Evolutionary conservation across 1,139 yeast genomes (phyloP), one percentile per base, ranked within the genome.

Genomic region (Scheffersomyces titani): DNA sequence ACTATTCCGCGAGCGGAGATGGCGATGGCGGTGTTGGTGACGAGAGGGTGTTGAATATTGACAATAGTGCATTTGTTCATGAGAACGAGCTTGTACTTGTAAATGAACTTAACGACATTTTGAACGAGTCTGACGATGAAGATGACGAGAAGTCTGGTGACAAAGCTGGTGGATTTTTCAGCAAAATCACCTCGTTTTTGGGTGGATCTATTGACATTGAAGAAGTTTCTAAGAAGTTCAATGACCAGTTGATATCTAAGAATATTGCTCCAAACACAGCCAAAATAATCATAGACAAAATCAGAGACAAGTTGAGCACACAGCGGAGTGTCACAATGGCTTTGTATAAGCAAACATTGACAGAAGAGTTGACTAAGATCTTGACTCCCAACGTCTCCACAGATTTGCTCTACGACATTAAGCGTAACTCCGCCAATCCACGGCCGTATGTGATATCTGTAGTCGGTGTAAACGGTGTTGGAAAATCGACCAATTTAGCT

Each of bases 381-480:
- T 78, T 94, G 61, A 93, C 99, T 0, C 99, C 99, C 13, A 91
- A 93, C 61, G 92, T 96, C 1, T 92, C 98, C 0, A 87, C 94
- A 0, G 97, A 94, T 68, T 77, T 94, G 59, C 78, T 94, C 40
- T 90, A 91, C 63, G 97, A 92, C 65, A 90, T 94, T 57, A 90
- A 90, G 68, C 74, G 76, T 50, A 74, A 78, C 45, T 69, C 72
- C 16, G 65, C 70, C n/a, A 67, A 70, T 2, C 66, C 68, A 2
- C 74, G 82, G 45, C 98, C 99, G 1, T 94, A 92, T 65, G 98
- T 94, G 18, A 92, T 94, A 57, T 92, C 98, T 0, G 96, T 94
- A 19, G 99, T 94, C 44, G 99, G 99, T 44, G 99, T 94, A 24
- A 94, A 94, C 70, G 99, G 99, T 51, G 99, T 94, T 45, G 99